Conservation (phyloP, 371 early-diverging fungal species). For the Rhizopus microsporus region DNA sequence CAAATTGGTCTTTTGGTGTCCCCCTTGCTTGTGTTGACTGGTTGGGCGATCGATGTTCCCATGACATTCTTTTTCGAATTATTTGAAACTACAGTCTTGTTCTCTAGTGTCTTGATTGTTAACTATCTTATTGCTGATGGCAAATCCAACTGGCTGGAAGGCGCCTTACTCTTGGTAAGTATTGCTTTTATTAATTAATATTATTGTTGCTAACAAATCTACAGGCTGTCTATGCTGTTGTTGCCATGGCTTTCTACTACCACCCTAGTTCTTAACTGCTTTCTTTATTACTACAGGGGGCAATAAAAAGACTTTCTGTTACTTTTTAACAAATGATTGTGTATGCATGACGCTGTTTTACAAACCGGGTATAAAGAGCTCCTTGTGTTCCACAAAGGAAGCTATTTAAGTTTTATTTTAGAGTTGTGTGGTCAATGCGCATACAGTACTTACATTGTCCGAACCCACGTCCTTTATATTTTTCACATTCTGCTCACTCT, state of each 20-base stretch:
- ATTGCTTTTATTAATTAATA: background rate
- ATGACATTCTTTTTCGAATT: conserved; percentile 81
- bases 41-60: conserved; percentile 79
- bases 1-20: conserved; percentile 90
- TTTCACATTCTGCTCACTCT: too few species aligned
- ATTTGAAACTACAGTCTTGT: conserved; percentile 83
- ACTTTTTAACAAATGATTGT: too few species aligned
- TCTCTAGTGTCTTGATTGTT: conserved; percentile 80
- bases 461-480: too few species aligned
- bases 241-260: conserved; percentile 75
- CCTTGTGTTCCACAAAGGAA: too few species aligned
- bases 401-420: too few species aligned
- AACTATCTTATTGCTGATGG: conserved; percentile 80
- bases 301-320: too few species aligned
- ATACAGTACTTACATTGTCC: too few species aligned
- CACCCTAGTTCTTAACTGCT: conserved; percentile 33
- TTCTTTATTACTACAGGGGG: too few species aligned
- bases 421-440: too few species aligned
- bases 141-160: conserved; percentile 84
- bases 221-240: conserved; percentile 65
- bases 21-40: conserved; percentile 81
- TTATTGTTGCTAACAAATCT: background rate
- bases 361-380: too few species aligned
- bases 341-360: too few species aligned
- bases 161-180: conserved; percentile 68